Evolutionary conservation across 2,329 filamentous ascomycete species (phyloP).

Genomic region (Paracorniculantispora psalliotae): DNA sequence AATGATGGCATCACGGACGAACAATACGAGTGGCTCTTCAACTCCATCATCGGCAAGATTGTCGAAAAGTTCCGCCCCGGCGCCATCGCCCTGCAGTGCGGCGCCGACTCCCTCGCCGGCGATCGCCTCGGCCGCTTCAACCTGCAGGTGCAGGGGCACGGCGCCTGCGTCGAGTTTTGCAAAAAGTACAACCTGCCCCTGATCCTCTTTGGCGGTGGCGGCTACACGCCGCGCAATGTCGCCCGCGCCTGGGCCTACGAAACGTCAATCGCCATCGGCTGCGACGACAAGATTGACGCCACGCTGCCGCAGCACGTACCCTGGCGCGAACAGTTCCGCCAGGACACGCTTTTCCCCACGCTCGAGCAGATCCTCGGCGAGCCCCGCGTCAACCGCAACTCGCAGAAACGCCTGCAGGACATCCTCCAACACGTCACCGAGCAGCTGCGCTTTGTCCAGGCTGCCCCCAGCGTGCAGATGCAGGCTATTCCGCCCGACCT

Average conservation of each 20-base stretch:
- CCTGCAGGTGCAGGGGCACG: conserved; percentile 90
- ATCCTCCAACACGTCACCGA: conserved; percentile 76
- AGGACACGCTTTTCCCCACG: conserved; percentile 82
- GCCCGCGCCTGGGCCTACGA: conserved; percentile 96
- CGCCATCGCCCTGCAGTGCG: conserved; percentile 92
- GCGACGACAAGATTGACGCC: conserved; percentile 63
- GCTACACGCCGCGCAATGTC: conserved; percentile 94
- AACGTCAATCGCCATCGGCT: conserved; percentile 81
- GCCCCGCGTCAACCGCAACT: conserved; percentile 70
- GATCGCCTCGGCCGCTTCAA: conserved; percentile 95
- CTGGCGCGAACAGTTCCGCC: conserved; percentile 83
- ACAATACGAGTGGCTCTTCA: conserved; percentile 82
- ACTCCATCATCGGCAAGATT: conserved; percentile 70
- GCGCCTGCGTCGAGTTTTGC: conserved; percentile 82
- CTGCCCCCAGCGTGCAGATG: conserved; percentile 83
- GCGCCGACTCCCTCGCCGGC: conserved; percentile 88
- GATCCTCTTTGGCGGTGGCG: conserved; percentile 87
- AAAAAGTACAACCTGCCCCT: conserved; percentile 77
- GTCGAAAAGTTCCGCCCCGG: conserved; percentile 81
- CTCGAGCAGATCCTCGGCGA: conserved; percentile 68
- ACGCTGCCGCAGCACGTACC: conserved; percentile 75
- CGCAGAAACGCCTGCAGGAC: conserved; percentile 67
- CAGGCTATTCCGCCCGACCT: conserved; percentile 75
- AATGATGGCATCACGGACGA: conserved; percentile 88
- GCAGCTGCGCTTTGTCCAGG: conserved; percentile 79